Base-by-base conservation (phyloP, 768 basidiomycete genomes). In the Scleroderma bovista region DNA sequence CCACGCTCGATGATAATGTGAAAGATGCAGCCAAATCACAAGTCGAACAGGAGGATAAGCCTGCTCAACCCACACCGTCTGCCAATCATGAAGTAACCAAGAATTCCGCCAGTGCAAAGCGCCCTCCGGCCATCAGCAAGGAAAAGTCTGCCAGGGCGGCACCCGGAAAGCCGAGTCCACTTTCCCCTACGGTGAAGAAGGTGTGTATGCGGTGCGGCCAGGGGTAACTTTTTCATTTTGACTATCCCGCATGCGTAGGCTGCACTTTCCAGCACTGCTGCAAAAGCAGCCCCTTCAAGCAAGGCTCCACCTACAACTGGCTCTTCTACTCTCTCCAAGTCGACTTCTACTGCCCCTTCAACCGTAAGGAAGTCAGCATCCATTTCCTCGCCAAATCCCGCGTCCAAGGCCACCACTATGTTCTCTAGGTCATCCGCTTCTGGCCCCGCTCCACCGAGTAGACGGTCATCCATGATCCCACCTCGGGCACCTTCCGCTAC, bases 171-270 rank as follows among this genome's bases (percentile, higher is more conserved):
- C 51, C 71, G 20, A 75, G 68, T 56, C 73, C 80, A 31, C 67
- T 77, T 37, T 77, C 81, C 17, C 75, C 79, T 48, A 64, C 74
- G 10, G 83, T 83, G 42, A 90, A 86, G 72, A 88, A 84, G 78
- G 88, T 84, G 54, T 50, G 72, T 68, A 46, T 22, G 49, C 46
- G 49, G 40, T 54, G 54, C 54, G 52, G 53, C 51, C 40, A 50
- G 23, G 51, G 50, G 44, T 55, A 53, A 44, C 56, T 34, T 56
- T 57, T 59, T 58, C 49, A 59, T 60, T 53, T 61, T 57, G 52
- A 59, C 58, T 62, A 60, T 64, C 55, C n/a, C 58, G 52, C 48
- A 45, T 20, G 56, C 55, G 34, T 61, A 88, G 86, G 75, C 83
- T 50, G 70, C 83, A 58, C 81, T 70, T 65, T 77, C 83, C 50